Conservation (phyloP, 1,139 yeast species). For the Magnusiomyces tetraspermus region DNA sequence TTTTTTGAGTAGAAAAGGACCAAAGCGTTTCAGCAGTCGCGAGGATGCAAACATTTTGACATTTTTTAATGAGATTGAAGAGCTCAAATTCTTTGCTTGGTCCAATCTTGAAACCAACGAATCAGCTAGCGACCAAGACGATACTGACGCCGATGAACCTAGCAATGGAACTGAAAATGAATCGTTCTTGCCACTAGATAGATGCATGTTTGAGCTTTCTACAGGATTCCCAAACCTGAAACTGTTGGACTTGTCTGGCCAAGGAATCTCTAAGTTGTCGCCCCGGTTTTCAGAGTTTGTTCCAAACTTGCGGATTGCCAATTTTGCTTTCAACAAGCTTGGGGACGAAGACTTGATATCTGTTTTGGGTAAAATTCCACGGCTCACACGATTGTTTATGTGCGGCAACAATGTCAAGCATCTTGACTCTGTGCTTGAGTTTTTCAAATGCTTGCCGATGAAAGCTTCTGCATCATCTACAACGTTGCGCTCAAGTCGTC, state of each 20-base stretch:
- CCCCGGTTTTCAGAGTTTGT: not conserved
- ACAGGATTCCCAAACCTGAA: not conserved
- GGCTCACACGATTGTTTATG: slow-evolving; percentile 21
- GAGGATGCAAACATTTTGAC: not conserved
- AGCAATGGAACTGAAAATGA: not conserved
- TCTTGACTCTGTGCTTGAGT: slow-evolving; percentile 20
- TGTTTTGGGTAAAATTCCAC: not conserved
- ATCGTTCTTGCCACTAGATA: not conserved
- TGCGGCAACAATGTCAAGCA: slow-evolving; percentile 24
- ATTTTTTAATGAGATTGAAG: not conserved
- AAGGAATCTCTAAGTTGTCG: not conserved
- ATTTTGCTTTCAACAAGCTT: slow-evolving; percentile 1
- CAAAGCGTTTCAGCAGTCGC: too few species aligned
- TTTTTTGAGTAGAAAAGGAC: too few species aligned
- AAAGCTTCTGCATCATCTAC: too few species aligned
- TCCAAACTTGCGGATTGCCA: slow-evolving; percentile 4
- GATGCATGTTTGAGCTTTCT: not conserved
- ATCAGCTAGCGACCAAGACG: too few species aligned
- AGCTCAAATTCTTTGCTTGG: not conserved
- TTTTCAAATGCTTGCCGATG: slow-evolving; percentile 20
- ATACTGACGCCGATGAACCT: too few species aligned
- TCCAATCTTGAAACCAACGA: not conserved
- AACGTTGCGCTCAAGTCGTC: too few species aligned
- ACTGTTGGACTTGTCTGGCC: not conserved
- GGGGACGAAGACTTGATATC: not conserved